Evolutionary conservation across 495 filamentous ascomycete species (phyloP), one percentile per base, ranked within the genome.

Genomic region (Trichocladium uniseriatum): DNA sequence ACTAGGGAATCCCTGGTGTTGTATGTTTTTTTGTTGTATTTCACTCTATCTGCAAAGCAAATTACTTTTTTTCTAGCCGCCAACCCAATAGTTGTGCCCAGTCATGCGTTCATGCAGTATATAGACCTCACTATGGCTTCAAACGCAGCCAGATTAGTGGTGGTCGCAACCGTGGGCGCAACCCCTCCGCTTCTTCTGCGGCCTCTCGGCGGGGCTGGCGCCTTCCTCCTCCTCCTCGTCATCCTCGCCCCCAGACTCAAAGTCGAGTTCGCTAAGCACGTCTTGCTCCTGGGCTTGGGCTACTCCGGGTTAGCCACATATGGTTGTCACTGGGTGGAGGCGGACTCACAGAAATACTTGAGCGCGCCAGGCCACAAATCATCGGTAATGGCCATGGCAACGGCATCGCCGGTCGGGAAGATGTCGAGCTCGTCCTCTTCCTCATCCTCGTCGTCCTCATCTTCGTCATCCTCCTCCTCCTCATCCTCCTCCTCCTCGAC

Each of bases 311-410:
- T 39, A 56, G 42, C 15, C 10, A 10, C 38, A 16, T n/a, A 40
- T 32, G 16, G 14, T 49, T 7, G 37, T 6, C 46, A 18, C 18
- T 18, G 6, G 20, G 27, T 10, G n/a, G 11, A 32, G 40, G 24
- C 22, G 52, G 6, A 80, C 86, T 65, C 69, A 95, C 89, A 85
- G 65, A 90, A 97, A 64, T 89, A 89, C 62, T 87, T 90, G 59
- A 94, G 77, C 21, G 91, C 91, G 44, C 80, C 77, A 21, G 87
- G 83, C 81, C 83, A 97, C 40, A 95, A 70, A 52, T 95, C 89
- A 52, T 95, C 90, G 18, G 85, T 79, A 54, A 95, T 69, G 22
- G 81, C 69, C 47, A 90, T 73, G 16, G 89, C 89, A 14, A 95
- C 54, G 50, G 87, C 81, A 45, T 92, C 87, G 5, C 87, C 91